Conservation (phyloP, 1,284 basidiomycete species). For the Leucoagaricus sp. region DNA sequence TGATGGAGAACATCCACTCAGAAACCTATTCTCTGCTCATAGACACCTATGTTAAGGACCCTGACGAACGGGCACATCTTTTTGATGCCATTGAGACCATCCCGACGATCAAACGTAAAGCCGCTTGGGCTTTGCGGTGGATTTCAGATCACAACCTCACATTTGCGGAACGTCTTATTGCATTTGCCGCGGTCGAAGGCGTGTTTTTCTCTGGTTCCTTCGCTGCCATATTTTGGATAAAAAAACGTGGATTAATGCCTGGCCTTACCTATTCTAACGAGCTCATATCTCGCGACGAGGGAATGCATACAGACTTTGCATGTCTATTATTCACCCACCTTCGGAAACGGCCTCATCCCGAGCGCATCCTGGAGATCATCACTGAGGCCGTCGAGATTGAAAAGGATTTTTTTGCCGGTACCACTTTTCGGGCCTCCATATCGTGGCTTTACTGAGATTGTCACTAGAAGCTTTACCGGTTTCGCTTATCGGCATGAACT, state of each 20-base stretch:
- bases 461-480: slow-evolving; percentile 67
- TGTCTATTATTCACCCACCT: slow-evolving; percentile 92
- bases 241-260: slow-evolving; percentile 98
- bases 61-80: slow-evolving; percentile 78
- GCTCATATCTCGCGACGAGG: slow-evolving; percentile 95
- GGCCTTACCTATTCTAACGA: slow-evolving; percentile 97
- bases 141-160: slow-evolving; percentile 82
- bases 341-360: slow-evolving; percentile 73
- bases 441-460: background rate
- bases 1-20: slow-evolving; percentile 98
- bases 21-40: slow-evolving; percentile 98
- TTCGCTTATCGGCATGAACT: slow-evolving; percentile 81
- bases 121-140: slow-evolving; percentile 95
- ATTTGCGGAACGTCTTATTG: slow-evolving; percentile 91
- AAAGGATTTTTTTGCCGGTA: slow-evolving; percentile 80
- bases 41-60: slow-evolving; percentile 95
- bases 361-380: slow-evolving; percentile 74
- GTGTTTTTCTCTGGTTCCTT: slow-evolving; percentile 97
- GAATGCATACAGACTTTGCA: slow-evolving; percentile 97
- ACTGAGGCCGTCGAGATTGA: slow-evolving; percentile 83
- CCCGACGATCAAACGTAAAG: slow-evolving; percentile 88
- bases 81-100: slow-evolving; percentile 95
- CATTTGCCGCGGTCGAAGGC: slow-evolving; percentile 95
- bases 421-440: background rate
- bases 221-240: slow-evolving; percentile 96